A percentile compares a stretch with the other conserved stretches of the same genome.
These are phyloP conservation scores for Hypseocharis bilobata DNA, from an alignment of 441 rosid species.

Conservation along the genomic window DNA sequence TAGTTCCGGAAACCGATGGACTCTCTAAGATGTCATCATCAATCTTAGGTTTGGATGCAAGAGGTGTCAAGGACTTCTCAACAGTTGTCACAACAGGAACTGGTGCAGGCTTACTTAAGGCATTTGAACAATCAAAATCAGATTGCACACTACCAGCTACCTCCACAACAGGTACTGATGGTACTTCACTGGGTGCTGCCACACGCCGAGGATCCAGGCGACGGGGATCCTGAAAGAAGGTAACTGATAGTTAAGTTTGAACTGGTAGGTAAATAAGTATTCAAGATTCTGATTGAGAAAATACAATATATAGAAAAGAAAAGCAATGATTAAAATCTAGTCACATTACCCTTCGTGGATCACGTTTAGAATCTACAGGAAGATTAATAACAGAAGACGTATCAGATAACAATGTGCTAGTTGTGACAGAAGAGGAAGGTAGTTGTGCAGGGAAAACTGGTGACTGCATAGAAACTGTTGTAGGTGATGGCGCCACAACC, in stretches of 20 bases:
- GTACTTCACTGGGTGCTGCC: constrained; percentile 40
- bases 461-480: constrained; percentile 37
- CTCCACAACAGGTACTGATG: constrained; percentile 37
- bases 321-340: constrained; percentile 11
- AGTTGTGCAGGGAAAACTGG: constrained; percentile 36
- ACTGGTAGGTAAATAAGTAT: constrained; percentile 6
- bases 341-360: constrained; percentile 80
- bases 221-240: constrained; percentile 80
- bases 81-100: constrained; percentile 31
- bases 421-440: constrained; percentile 34
- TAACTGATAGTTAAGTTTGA: constrained; percentile 23
- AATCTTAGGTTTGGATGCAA: constrained; percentile 29
- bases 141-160: constrained; percentile 37
- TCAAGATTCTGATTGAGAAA: no score
- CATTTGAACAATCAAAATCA: constrained; percentile 48
- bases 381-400: constrained; percentile 36
- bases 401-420: constrained; percentile 40
- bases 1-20: constrained; percentile 32
- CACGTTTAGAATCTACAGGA: constrained; percentile 70
- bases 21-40: constrained; percentile 42
- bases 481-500: constrained; percentile 32
- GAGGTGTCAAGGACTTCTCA: constrained; percentile 35
- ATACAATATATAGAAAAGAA: constrained; percentile 7
- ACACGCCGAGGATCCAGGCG: constrained; percentile 87
- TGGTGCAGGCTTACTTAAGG: constrained; percentile 39